A percentile compares a stretch with the other conserved stretches of the same genome.
Conservation (phyloP, 768 basidiomycete genomes). For the Kwoniella europaea region DNA sequence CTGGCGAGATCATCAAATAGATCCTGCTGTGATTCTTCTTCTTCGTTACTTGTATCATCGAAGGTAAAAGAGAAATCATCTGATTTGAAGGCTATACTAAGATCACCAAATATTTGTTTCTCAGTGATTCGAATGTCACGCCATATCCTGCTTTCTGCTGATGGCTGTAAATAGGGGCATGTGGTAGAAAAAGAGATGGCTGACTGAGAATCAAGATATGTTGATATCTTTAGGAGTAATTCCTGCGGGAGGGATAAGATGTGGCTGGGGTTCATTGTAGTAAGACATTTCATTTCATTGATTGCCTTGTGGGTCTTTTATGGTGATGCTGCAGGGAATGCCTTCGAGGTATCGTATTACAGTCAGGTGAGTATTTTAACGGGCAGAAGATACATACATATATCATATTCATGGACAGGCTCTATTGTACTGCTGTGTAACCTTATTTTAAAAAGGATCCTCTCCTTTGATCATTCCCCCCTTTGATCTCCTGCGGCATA, state of each 20-base stretch:
- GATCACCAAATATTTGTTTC: neutral
- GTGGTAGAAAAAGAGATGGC: constrained; percentile 24
- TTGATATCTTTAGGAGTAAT: constrained; percentile 22
- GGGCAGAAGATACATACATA: too few species aligned
- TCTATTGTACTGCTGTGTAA: too few species aligned
- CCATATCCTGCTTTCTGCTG: constrained; percentile 25
- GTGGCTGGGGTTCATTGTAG: neutral
- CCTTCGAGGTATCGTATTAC: too few species aligned
- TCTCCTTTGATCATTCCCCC: too few species aligned
- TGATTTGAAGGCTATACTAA: neutral
- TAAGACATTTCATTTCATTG: neutral
- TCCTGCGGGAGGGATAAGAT: constrained; percentile 9
- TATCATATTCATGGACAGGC: too few species aligned
- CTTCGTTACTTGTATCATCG: neutral
- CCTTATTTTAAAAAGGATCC: too few species aligned
- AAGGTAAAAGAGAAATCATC: neutral
- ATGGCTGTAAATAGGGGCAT: constrained; percentile 6
- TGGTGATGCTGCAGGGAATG: too few species aligned
- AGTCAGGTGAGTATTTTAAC: too few species aligned
- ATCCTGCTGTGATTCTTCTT: neutral
- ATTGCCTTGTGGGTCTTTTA: neutral
- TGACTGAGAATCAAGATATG: constrained; percentile 10
- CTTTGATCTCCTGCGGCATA: too few species aligned
- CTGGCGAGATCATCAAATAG: neutral
- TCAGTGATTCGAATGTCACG: constrained; percentile 6